A percentile compares a stretch with the other conserved stretches of the same genome.
Conservation (phyloP, 345 rosid species). For the Rhodomyrtus tomentosa region DNA sequence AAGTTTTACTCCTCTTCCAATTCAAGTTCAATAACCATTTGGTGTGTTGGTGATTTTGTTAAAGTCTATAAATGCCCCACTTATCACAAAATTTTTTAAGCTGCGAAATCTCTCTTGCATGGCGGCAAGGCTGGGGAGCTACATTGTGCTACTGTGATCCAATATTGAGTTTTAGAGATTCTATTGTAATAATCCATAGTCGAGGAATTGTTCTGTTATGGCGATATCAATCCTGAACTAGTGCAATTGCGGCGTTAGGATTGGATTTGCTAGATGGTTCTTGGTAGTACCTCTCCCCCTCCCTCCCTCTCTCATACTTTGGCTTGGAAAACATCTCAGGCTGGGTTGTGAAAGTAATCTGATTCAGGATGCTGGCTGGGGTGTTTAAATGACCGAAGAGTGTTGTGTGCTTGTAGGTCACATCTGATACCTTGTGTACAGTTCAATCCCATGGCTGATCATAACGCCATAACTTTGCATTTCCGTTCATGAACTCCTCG, state of each 20-base stretch:
- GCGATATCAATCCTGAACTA: not conserved
- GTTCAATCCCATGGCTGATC: not conserved
- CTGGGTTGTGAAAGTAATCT: not conserved
- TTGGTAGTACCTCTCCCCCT: not conserved
- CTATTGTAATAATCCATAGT: not conserved
- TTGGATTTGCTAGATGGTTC: not conserved
- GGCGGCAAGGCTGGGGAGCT: not conserved
- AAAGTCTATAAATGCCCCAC: not conserved
- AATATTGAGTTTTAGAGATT: not conserved
- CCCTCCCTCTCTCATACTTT: not conserved
- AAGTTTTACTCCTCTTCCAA: not conserved
- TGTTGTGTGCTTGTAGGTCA: not conserved
- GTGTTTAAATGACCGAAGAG: not conserved
- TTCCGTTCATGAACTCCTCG: not conserved
- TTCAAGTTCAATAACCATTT: not conserved
- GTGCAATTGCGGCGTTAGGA: not conserved
- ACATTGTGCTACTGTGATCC: not conserved
- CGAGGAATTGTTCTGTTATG: not conserved
- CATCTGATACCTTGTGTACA: not conserved
- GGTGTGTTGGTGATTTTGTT: not conserved
- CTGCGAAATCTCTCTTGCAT: not conserved
- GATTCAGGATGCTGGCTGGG: not conserved
- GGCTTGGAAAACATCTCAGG: not conserved
- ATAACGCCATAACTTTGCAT: not conserved
- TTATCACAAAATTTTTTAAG: not conserved